phyloP scores from a whole-genome alignment of 306 rosid genomes.

The Quercus bicolor region DNA sequence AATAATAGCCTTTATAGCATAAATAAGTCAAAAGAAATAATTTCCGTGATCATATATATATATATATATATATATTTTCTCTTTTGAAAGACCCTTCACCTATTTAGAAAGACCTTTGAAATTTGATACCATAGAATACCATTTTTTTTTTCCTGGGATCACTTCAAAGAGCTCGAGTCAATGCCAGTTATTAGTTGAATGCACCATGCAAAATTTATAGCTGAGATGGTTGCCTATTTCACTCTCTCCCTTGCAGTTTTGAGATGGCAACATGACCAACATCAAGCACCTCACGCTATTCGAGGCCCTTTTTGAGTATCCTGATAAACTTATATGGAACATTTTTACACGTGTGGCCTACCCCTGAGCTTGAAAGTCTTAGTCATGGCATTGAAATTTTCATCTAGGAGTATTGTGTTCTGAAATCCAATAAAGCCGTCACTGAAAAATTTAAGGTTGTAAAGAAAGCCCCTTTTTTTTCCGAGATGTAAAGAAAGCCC shows the following conservation, averaged over 20 bases:
- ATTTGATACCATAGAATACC: background rate
- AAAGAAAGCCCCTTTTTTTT: slow-evolving; percentile 18
- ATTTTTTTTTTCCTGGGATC: slow-evolving; percentile 47
- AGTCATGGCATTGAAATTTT: slow-evolving; percentile 67
- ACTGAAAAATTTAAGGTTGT: slow-evolving; percentile 61
- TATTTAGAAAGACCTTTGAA: too few relatives aligned
- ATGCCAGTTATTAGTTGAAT: slow-evolving; percentile 65
- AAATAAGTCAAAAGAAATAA: too few relatives aligned
- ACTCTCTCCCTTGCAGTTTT: slow-evolving; percentile 68
- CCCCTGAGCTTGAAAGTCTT: slow-evolving; percentile 64
- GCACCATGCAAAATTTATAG: slow-evolving; percentile 78
- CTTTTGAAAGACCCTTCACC: too few relatives aligned
- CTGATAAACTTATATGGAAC: slow-evolving; percentile 63
- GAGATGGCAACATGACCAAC: slow-evolving; percentile 41
- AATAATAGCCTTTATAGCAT: too few relatives aligned
- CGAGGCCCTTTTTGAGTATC: slow-evolving; percentile 64
- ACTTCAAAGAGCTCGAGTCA: slow-evolving; percentile 74
- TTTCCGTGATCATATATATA: too few relatives aligned
- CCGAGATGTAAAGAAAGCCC: slow-evolving; percentile 24
- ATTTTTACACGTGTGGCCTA: slow-evolving; percentile 66
- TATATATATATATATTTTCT: too few relatives aligned
- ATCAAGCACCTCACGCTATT: slow-evolving; percentile 61
- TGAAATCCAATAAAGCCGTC: slow-evolving; percentile 44
- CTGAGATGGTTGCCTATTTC: slow-evolving; percentile 73
- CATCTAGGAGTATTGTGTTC: slow-evolving; percentile 54